Evolutionary conservation across 345 rosid genomes (phyloP).

Genomic region (Streptanthus diversifolius): DNA sequence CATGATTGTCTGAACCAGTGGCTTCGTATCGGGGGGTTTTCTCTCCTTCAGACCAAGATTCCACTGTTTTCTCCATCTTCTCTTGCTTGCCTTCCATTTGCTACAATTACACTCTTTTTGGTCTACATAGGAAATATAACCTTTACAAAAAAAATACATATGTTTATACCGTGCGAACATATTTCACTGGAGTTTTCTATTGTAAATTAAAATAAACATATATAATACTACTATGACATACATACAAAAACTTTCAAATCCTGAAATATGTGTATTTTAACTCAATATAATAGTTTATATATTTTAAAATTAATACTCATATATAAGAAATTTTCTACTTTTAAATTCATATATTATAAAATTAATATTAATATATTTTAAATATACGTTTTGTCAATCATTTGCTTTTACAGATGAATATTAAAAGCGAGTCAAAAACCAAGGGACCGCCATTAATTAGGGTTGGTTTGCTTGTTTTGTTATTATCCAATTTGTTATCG

Average conservation of each 20-base stretch:
- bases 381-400: neutral
- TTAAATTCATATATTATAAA: neutral
- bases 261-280: neutral
- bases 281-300: neutral
- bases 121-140: neutral
- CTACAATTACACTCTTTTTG: neutral
- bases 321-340: neutral
- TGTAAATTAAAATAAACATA: no score
- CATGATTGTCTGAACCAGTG: neutral
- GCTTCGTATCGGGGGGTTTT: neutral
- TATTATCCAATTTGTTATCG: neutral
- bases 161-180: neutral
- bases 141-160: neutral
- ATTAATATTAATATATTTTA: neutral
- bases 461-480: neutral
- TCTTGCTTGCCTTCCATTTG: slow-evolving; percentile 1
- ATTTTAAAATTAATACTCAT: neutral
- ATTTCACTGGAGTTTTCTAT: neutral
- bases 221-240: neutral
- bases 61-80: slow-evolving; percentile 9
- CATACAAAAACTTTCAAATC: neutral
- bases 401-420: neutral
- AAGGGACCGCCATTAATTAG: neutral
- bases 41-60: slow-evolving; percentile 20
- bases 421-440: neutral